A percentile compares a stretch with the other conserved stretches of the same genome.
These are phyloP conservation scores for Odontarrhena argentea DNA, from an alignment of 345 rosid genomes.

Conservation along the genomic window DNA sequence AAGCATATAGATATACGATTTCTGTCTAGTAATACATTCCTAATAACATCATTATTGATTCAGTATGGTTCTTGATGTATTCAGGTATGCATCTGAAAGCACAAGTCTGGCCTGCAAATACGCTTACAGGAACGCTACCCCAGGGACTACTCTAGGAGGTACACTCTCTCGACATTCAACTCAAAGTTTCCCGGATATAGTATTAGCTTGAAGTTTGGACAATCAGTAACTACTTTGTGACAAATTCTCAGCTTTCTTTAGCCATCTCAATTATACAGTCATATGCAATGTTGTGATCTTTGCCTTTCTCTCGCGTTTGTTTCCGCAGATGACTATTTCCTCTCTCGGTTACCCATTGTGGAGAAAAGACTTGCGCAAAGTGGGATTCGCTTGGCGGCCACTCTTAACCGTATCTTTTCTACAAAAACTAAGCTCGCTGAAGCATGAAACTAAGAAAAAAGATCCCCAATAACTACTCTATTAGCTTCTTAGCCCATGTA, in stretches of 20 bases:
- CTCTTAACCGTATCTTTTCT: slow-evolving; percentile 76
- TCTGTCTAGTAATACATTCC: not conserved
- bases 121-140: slow-evolving; percentile 84
- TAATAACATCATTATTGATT: slow-evolving; percentile 6
- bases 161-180: slow-evolving; percentile 13
- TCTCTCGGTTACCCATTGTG: slow-evolving; percentile 76
- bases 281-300: slow-evolving; percentile 24
- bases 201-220: not conserved
- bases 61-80: slow-evolving; percentile 10
- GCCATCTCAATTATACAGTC: not conserved
- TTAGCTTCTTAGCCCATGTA: slow-evolving; percentile 20
- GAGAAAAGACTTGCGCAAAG: slow-evolving; percentile 87
- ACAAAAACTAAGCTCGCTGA: slow-evolving; percentile 45
- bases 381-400: slow-evolving; percentile 80
- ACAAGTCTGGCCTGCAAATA: slow-evolving; percentile 78
- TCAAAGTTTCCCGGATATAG: not conserved
- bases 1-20: slow-evolving; percentile 37
- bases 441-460: slow-evolving; percentile 19
- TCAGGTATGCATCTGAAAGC: slow-evolving; percentile 93
- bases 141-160: slow-evolving; percentile 89
- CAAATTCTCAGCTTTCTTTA: slow-evolving; percentile 11
- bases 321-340: slow-evolving; percentile 69
- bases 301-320: not conserved
- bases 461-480: not conserved
- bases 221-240: not conserved